Evolutionary conservation across 2,329 filamentous ascomycete species (phyloP).

Genomic region (Diaporthe ilicicola): DNA sequence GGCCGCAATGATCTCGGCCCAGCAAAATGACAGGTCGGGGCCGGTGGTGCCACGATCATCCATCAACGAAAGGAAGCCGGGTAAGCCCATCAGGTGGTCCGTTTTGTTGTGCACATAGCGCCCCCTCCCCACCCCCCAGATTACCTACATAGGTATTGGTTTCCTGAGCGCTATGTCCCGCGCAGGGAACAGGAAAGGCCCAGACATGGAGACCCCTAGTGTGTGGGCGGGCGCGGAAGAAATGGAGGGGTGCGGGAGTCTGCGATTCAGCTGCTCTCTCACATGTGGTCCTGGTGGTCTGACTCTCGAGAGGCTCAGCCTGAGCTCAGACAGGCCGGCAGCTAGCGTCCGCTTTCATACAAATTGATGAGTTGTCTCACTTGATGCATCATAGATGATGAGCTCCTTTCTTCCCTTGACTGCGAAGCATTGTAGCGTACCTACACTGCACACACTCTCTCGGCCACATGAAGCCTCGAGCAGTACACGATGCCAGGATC

Average conservation of each 20-base stretch:
- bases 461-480: conserved; percentile 17
- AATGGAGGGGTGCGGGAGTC: conserved; percentile 1
- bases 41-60: conserved; percentile 17
- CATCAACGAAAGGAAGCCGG: conserved; percentile 23
- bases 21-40: conserved; percentile 1
- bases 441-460: neutral
- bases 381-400: conserved; percentile 4
- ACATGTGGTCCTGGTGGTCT: conserved; percentile 23
- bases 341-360: conserved; percentile 13
- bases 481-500: conserved; percentile 20
- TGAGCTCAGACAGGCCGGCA: conserved; percentile 11
- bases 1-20: neutral
- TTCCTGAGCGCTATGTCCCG: neutral
- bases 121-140: too few species aligned
- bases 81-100: conserved; percentile 6
- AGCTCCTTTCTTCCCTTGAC: neutral
- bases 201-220: neutral
- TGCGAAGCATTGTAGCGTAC: neutral
- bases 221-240: neutral
- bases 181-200: neutral
- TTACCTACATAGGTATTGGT: neutral
- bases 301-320: conserved; percentile 21
- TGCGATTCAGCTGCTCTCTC: conserved; percentile 13
- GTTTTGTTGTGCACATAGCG: neutral
- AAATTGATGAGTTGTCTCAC: conserved; percentile 13